These are phyloP conservation scores for Phytophthora sojae DNA, from an alignment of 352 stramenopile species.

Conservation along the genomic window DNA sequence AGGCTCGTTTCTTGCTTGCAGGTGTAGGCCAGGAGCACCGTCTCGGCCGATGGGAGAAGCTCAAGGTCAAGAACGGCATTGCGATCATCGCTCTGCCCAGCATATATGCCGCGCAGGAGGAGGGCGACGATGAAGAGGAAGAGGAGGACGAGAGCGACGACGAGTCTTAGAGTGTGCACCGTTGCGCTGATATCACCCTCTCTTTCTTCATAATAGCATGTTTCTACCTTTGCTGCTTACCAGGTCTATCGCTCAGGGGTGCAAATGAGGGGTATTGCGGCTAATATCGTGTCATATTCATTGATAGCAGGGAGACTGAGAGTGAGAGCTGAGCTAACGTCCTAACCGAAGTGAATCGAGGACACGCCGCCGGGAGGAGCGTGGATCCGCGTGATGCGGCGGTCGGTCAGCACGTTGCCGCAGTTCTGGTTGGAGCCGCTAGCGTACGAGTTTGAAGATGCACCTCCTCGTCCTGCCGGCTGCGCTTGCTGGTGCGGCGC, in stretches of 20 bases:
- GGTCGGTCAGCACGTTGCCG: conserved; percentile 91
- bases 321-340: conserved; percentile 11
- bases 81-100: conserved; percentile 88
- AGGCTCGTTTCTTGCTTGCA: conserved; percentile 91
- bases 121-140: conserved; percentile 43
- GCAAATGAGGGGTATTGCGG: conserved; percentile 1
- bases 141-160: conserved; percentile 41
- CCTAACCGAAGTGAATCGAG: conserved; percentile 80
- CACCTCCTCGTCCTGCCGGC: conserved; percentile 10
- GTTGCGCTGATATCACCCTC: conserved; percentile 17
- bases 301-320: conserved; percentile 12
- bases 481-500: conserved; percentile 38
- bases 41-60: conserved; percentile 91
- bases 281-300: conserved; percentile 25
- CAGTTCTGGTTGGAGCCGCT: conserved; percentile 87
- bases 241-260: not conserved
- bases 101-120: conserved; percentile 48
- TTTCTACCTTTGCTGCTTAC: conserved; percentile 20
- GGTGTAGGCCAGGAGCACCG: conserved; percentile 94
- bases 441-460: conserved; percentile 89
- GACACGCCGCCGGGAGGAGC: conserved; percentile 86
- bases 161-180: conserved; percentile 34
- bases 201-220: conserved; percentile 30
- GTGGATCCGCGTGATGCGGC: conserved; percentile 91
- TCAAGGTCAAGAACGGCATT: conserved; percentile 92